Conservation (phyloP, 2,329 filamentous ascomycete species). For the Phaeosphaeriaceae sp. region DNA sequence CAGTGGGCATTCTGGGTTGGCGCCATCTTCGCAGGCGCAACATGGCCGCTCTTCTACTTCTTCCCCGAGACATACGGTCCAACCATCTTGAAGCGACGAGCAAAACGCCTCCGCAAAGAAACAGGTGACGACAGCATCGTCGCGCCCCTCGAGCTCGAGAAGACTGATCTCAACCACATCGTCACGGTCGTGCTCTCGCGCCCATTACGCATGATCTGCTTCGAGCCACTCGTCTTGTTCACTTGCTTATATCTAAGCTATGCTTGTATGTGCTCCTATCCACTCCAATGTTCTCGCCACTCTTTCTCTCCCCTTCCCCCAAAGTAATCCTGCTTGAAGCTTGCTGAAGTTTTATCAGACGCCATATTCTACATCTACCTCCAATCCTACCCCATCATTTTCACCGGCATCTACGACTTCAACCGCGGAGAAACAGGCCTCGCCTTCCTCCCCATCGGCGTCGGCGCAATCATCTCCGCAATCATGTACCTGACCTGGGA, state of each 20-base stretch:
- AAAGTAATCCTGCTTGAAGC: background rate
- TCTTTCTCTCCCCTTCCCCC: too few relatives aligned
- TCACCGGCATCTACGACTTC: slow-evolving; percentile 67
- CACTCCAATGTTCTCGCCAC: background rate
- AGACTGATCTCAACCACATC: slow-evolving; percentile 64
- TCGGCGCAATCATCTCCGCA: slow-evolving; percentile 66
- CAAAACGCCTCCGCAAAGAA: slow-evolving; percentile 63
- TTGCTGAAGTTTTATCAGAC: slow-evolving; percentile 21
- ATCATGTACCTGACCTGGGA: slow-evolving; percentile 73
- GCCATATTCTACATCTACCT: slow-evolving; percentile 76
- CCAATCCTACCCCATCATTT: slow-evolving; percentile 74
- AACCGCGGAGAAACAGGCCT: slow-evolving; percentile 70
- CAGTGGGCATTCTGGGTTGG: slow-evolving; percentile 75
- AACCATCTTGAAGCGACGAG: slow-evolving; percentile 58
- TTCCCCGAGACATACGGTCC: slow-evolving; percentile 62
- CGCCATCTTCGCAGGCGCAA: slow-evolving; percentile 70
- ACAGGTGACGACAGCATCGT: slow-evolving; percentile 61
- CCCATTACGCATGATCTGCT: slow-evolving; percentile 75
- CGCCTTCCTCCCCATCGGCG: slow-evolving; percentile 71
- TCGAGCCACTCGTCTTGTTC: slow-evolving; percentile 76
- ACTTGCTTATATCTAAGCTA: slow-evolving; percentile 73
- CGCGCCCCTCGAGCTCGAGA: slow-evolving; percentile 69
- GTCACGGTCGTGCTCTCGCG: slow-evolving; percentile 73
- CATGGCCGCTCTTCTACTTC: slow-evolving; percentile 66
- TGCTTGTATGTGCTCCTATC: slow-evolving; percentile 56